Evolutionary conservation across 495 filamentous ascomycete species (phyloP).

Genomic region (Hypoxylon trugodes): DNA sequence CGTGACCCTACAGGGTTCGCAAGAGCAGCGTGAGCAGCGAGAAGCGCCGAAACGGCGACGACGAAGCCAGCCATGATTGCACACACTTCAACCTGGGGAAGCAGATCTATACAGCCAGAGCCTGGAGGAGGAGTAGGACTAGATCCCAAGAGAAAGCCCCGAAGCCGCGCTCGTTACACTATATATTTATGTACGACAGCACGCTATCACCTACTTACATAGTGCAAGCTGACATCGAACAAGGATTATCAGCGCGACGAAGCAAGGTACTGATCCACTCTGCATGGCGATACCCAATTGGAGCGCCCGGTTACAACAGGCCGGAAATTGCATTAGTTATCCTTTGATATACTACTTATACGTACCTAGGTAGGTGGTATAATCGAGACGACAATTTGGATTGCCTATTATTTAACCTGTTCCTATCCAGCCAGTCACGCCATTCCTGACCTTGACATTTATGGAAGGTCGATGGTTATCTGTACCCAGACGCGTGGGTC

Average conservation of each 20-base stretch:
- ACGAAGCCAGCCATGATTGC: constrained; percentile 42
- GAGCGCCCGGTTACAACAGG: constrained; percentile 12
- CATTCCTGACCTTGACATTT: constrained; percentile 28
- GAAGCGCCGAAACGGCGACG: constrained; percentile 38
- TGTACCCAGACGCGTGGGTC: constrained; percentile 18
- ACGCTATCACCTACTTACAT: constrained; percentile 29
- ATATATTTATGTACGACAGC: constrained; percentile 19
- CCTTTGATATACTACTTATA: constrained; percentile 7
- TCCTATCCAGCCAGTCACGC: constrained; percentile 5
- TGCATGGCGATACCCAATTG: constrained; percentile 24
- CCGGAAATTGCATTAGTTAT: constrained; percentile 36
- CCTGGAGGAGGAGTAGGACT: constrained; percentile 6
- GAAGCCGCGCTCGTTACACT: constrained; percentile 5
- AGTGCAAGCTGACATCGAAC: constrained; percentile 27
- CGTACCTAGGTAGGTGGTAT: constrained; percentile 21
- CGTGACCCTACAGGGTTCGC: constrained; percentile 45
- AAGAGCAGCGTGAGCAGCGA: constrained; percentile 41
- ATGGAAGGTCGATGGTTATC: constrained; percentile 34
- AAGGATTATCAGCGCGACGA: constrained; percentile 16
- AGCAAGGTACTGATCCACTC: constrained; percentile 7
- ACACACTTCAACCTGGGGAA: constrained; percentile 7
- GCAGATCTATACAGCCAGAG: not conserved
- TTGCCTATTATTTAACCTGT: constrained; percentile 6
- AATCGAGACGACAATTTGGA: not conserved
- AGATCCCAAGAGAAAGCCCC: not conserved